Base-by-base conservation (phyloP, 2,329 filamentous ascomycete species). In the Magnaporthiopsis rhizophila region DNA sequence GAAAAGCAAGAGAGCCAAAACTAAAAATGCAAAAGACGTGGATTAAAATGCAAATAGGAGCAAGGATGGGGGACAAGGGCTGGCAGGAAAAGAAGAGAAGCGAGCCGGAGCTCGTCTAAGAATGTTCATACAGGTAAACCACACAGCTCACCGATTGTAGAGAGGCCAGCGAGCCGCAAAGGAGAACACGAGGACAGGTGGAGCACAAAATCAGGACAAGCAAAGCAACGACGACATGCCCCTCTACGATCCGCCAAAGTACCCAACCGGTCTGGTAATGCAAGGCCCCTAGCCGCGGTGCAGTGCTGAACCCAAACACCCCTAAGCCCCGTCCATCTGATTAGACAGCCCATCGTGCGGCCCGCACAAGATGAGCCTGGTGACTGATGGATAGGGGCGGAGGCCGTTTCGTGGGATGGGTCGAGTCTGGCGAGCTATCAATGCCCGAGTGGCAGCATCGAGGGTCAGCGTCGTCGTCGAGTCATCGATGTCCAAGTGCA, bases 111-210 rank as follows among this genome's bases (percentile, higher is more conserved):
- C 26, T 36, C 58, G 58, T 36, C 21, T 13, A 59, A 59, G 28
- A 24, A 62, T 62, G 30, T 62, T 57, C 38, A 65, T 69, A 57
- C 58, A 56, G 58, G 36, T n/a, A 11, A 38, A 38, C 36, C 9
- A 38, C 36, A 38, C 12, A 38, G 36, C 36, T 11, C 9, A 38
- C 36, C 36, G 8, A 2, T 12, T 4, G 36, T 4, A 1, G 12
- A 38, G 36, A 12, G 2, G 11, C 36, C 11, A 9, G 36, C 15
- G 12, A 38, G 36, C 12, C 36, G 36, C 36, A 38, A 38, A 38
- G 36, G 11, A 38, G 12, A 38, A 38, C 1, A 38, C 36, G 36
- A 38, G 36, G 36, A 15, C 36, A 13, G 36, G 36, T 13, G 36
- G 36, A 13, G 36, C 36, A 38, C 36, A 15, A 38, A 38, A n/a